Evolutionary conservation across 169 alveolate genomes (phyloP).

Genomic region (Plasmodium adleri): DNA sequence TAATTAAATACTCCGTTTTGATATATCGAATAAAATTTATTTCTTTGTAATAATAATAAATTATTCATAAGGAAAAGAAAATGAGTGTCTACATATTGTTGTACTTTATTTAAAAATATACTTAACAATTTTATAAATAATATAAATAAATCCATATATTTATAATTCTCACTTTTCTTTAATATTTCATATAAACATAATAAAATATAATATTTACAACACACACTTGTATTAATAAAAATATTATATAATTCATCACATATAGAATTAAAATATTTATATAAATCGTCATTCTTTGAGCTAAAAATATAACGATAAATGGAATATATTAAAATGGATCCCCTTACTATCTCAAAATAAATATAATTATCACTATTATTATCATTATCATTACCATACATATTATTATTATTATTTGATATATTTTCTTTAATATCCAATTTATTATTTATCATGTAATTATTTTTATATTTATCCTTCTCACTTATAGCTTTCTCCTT

Average conservation of each 20-base stretch:
- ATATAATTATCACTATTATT: neutral
- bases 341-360: conserved; percentile 44
- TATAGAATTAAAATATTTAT: conserved; percentile 12
- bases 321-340: conserved; percentile 26
- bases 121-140: conserved; percentile 32
- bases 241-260: conserved; percentile 54
- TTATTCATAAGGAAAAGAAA: conserved; percentile 48
- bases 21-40: conserved; percentile 25
- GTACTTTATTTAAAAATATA: conserved; percentile 42
- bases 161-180: conserved; percentile 40
- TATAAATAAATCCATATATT: conserved; percentile 47
- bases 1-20: conserved; percentile 32
- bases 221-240: conserved; percentile 8
- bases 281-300: conserved; percentile 22
- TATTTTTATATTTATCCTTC: conserved; percentile 6
- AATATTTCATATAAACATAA: conserved; percentile 56
- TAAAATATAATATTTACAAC: conserved; percentile 27
- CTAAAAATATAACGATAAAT: conserved; percentile 21
- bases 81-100: conserved; percentile 2
- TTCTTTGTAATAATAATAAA: conserved; percentile 41
- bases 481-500: conserved; percentile 16
- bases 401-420: neutral
- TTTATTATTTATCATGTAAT: neutral
- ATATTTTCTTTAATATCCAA: too few species aligned
- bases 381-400: neutral